Evolutionary conservation across 140 eudicot species (phyloP).

Genomic region (Eryngium alpinum): DNA sequence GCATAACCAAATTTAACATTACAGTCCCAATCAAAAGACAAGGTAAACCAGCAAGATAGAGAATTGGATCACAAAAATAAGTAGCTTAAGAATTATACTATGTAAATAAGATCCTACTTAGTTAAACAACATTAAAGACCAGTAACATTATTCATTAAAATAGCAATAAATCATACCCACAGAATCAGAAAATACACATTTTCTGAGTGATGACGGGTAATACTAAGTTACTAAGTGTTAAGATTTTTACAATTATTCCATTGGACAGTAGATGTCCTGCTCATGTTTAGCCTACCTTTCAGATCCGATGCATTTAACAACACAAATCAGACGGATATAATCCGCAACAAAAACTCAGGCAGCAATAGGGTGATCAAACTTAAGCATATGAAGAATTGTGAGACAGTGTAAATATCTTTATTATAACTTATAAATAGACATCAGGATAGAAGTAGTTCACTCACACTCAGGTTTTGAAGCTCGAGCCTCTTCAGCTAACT

Average conservation of each 20-base stretch:
- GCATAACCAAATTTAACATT: background rate
- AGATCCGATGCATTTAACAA: background rate
- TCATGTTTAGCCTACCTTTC: background rate
- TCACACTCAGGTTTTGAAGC: conserved; percentile 58
- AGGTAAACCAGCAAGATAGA: background rate
- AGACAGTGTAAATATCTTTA: background rate
- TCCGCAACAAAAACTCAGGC: background rate
- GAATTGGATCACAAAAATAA: background rate
- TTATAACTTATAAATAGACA: background rate
- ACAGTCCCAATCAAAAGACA: background rate
- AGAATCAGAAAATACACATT: background rate
- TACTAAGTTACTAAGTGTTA: background rate
- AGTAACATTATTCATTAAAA: too few species aligned
- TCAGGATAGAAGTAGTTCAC: conserved; percentile 14
- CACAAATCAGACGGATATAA: background rate
- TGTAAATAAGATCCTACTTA: background rate
- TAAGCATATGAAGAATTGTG: background rate
- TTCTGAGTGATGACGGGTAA: background rate
- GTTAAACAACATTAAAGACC: background rate
- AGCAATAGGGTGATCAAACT: background rate
- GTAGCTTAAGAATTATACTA: background rate
- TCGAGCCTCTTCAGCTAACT: conserved; percentile 43
- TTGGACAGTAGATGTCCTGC: background rate
- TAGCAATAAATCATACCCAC: background rate
- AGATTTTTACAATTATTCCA: background rate